phyloP scores from a whole-genome alignment of 495 filamentous ascomycete species.

The Glarea lozoyensis region DNA sequence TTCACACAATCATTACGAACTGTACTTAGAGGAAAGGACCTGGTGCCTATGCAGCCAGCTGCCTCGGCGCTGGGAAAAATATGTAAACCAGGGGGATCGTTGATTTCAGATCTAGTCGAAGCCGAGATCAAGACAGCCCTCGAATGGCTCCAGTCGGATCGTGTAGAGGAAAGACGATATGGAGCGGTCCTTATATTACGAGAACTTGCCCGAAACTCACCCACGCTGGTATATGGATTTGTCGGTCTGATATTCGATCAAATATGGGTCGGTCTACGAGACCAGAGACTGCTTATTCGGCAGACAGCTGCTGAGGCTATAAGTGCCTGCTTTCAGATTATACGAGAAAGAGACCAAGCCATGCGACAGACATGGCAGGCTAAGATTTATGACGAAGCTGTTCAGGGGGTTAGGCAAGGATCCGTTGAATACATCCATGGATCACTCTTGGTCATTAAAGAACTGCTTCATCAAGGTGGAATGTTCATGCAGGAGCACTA shows the following conservation, averaged over 20 bases:
- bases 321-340: constrained; percentile 88
- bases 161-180: constrained; percentile 85
- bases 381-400: constrained; percentile 76
- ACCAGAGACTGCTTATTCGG: constrained; percentile 81
- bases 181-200: constrained; percentile 83
- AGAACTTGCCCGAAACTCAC: constrained; percentile 83
- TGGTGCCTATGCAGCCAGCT: constrained; percentile 75
- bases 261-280: constrained; percentile 88
- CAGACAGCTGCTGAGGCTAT: constrained; percentile 86
- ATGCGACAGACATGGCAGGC: constrained; percentile 80
- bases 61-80: constrained; percentile 81
- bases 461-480: constrained; percentile 82
- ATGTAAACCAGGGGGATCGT: constrained; percentile 82
- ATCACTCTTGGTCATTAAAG: constrained; percentile 81
- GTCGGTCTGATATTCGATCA: constrained; percentile 85
- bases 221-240: constrained; percentile 87
- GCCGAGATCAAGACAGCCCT: constrained; percentile 90
- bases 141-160: constrained; percentile 93
- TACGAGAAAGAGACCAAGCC: constrained; percentile 76
- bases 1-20: constrained; percentile 85
- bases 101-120: constrained; percentile 94
- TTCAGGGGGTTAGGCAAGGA: constrained; percentile 64
- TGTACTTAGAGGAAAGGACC: constrained; percentile 82
- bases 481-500: constrained; percentile 98
- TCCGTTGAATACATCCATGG: constrained; percentile 84